Conservation (phyloP, 148 eudicot species). For the Selenicereus undatus region DNA sequence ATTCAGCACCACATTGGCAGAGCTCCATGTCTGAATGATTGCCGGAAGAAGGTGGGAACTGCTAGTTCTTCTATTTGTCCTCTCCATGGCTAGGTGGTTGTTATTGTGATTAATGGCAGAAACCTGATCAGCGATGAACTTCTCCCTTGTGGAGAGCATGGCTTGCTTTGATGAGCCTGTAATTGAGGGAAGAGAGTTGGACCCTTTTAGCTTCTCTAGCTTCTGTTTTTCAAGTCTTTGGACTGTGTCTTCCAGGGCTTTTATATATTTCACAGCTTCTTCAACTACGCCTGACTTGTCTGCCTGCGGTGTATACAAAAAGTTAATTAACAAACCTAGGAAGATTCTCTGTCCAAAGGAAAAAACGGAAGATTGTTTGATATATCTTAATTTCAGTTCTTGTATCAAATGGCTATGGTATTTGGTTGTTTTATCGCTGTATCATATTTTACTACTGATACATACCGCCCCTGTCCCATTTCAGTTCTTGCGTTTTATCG, state of each 20-base stretch:
- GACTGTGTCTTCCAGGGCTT: constrained; percentile 39
- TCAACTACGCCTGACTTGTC: constrained; percentile 76
- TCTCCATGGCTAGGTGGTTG: neutral
- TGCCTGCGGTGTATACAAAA: constrained; percentile 28
- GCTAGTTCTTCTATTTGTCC: neutral
- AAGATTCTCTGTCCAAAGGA: neutral
- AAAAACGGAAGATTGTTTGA: neutral
- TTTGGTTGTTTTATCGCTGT: neutral
- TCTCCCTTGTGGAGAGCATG: constrained; percentile 36
- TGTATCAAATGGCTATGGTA: neutral
- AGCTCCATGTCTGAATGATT: constrained; percentile 50
- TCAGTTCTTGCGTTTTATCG: no score
- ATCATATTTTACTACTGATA: neutral
- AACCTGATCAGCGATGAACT: constrained; percentile 67
- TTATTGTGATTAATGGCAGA: constrained; percentile 24
- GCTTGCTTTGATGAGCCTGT: constrained; percentile 20
- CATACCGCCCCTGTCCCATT: neutral
- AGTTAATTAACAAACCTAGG: neutral
- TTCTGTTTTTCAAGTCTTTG: constrained; percentile 53
- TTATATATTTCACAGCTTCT: constrained; percentile 61
- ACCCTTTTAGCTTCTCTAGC: constrained; percentile 41
- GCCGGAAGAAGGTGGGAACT: constrained; percentile 31
- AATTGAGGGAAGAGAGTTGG: constrained; percentile 1
- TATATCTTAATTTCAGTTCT: neutral
- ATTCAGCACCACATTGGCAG: constrained; percentile 64